phyloP scores from a whole-genome alignment of 768 basidiomycete species.

The Gelatoporia subvermispora region DNA sequence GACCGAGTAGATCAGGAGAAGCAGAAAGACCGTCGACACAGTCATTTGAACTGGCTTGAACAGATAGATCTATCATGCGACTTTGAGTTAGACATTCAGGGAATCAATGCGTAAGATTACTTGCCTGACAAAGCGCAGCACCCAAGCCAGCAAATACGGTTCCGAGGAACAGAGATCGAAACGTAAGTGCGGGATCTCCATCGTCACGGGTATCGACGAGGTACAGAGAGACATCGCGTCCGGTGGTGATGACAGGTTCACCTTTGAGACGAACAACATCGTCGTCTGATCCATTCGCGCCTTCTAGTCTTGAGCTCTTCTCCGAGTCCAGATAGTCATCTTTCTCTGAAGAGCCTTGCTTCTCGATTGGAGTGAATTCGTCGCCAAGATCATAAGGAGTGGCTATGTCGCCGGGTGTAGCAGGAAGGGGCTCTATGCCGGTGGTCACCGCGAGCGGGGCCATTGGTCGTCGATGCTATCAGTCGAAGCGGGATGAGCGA shows the following conservation, averaged over 20 bases:
- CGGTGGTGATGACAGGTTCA: slow-evolving; percentile 28
- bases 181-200: slow-evolving; percentile 49
- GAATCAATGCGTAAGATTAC: slow-evolving; percentile 1
- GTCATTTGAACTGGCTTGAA: slow-evolving; percentile 53
- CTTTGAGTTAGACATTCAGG: background rate
- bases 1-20: slow-evolving; percentile 48
- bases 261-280: slow-evolving; percentile 16
- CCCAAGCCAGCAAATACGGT: slow-evolving; percentile 54
- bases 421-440: too few species aligned
- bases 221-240: slow-evolving; percentile 48
- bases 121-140: slow-evolving; percentile 52
- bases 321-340: background rate
- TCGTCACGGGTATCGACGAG: slow-evolving; percentile 57
- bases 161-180: slow-evolving; percentile 52
- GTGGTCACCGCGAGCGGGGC: too few species aligned
- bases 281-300: slow-evolving; percentile 7
- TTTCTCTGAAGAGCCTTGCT: background rate
- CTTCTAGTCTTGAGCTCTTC: background rate
- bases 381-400: too few species aligned
- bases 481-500: too few species aligned
- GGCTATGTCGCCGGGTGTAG: too few species aligned
- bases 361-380: too few species aligned
- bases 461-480: too few species aligned
- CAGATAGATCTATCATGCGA: slow-evolving; percentile 41
- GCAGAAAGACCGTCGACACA: slow-evolving; percentile 53